Evolutionary conservation across 2,329 filamentous ascomycete genomes (phyloP).

Genomic region (Penicillium nordicum): DNA sequence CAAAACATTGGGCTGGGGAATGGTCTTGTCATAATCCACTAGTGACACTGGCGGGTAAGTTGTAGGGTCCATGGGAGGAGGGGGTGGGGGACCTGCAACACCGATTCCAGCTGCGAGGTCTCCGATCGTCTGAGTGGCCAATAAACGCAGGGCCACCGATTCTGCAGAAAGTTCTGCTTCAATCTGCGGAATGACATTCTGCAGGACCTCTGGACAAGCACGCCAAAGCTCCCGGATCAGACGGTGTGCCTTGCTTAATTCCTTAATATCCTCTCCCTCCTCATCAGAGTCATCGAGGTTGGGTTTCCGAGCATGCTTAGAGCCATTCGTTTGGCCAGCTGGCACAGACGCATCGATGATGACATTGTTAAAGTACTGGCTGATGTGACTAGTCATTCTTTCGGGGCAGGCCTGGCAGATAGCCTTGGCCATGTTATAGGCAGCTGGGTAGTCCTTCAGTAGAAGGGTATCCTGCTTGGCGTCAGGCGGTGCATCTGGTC

Average conservation of each 20-base stretch:
- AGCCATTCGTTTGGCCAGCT: constrained; percentile 53
- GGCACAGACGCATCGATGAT: constrained; percentile 79
- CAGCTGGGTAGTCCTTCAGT: constrained; percentile 83
- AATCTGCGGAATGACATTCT: constrained; percentile 89
- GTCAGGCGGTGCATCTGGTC: constrained; percentile 57
- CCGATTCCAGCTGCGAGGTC: constrained; percentile 94
- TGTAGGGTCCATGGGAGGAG: constrained; percentile 70
- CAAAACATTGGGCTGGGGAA: constrained; percentile 59
- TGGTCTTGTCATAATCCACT: constrained; percentile 49
- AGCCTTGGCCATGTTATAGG: constrained; percentile 94
- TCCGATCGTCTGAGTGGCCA: constrained; percentile 91
- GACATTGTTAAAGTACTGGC: constrained; percentile 95
- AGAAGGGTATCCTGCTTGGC: constrained; percentile 77
- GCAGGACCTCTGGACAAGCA: constrained; percentile 79
- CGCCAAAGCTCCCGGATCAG: constrained; percentile 92
- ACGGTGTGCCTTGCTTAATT: constrained; percentile 83
- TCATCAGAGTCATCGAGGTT: constrained; percentile 63
- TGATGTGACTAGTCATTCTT: constrained; percentile 91
- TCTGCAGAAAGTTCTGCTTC: constrained; percentile 90
- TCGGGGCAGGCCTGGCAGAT: constrained; percentile 86
- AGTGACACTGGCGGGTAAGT: constrained; percentile 67
- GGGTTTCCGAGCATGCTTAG: constrained; percentile 43
- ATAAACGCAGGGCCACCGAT: constrained; percentile 76
- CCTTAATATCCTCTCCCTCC: constrained; percentile 78
- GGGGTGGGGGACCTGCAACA: constrained; percentile 76